Percentiles rank a stretch among this genome's conserved stretches.
phyloP scores from a whole-genome alignment of 2,329 filamentous ascomycete genomes.

The Graphilbum fragrans region DNA sequence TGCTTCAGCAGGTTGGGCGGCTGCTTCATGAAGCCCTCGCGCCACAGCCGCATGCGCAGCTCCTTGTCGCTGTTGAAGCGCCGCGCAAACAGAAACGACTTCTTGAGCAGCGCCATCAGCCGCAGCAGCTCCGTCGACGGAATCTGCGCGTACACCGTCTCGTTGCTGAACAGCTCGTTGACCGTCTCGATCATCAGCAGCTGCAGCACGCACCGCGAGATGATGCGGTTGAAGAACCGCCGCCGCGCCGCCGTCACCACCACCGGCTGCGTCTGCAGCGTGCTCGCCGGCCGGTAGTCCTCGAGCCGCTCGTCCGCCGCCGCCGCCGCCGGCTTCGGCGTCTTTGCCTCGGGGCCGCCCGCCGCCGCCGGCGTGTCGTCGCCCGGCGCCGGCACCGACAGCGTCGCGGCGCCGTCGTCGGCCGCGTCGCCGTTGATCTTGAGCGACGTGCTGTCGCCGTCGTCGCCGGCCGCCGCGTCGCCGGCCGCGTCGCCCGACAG shows the following conservation, averaged over 20 bases:
- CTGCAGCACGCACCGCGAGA: constrained; percentile 94
- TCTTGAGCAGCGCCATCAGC: constrained; percentile 89
- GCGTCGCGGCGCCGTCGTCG: constrained; percentile 16
- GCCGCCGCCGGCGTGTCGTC: constrained; percentile 17
- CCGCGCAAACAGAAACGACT: constrained; percentile 91
- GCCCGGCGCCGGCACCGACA: constrained; percentile 18
- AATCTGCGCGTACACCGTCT: constrained; percentile 86
- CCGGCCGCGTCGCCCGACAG: constrained; percentile 29
- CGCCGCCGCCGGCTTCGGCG: constrained; percentile 17
- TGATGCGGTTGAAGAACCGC: constrained; percentile 98
- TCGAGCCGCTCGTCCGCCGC: constrained; percentile 44
- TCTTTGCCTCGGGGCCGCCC: constrained; percentile 12
- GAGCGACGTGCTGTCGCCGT: constrained; percentile 30
- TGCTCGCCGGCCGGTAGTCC: constrained; percentile 71
- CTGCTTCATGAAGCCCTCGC: constrained; percentile 99
- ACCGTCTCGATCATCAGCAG: constrained; percentile 99
- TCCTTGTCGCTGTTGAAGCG: constrained; percentile 98
- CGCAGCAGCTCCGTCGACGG: constrained; percentile 80
- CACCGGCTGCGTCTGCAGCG: constrained; percentile 74
- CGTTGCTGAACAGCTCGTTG: constrained; percentile 95
- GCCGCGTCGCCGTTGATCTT: constrained; percentile 45
- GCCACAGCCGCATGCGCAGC: constrained; percentile 83
- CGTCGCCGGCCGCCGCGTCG: constrained; percentile 38
- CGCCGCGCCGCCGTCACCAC: constrained; percentile 87
- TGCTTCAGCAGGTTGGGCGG: constrained; percentile 96